Evolutionary conservation across 371 early-diverging fungal species (phyloP).

Genomic region (Mucor plumbeus): DNA sequence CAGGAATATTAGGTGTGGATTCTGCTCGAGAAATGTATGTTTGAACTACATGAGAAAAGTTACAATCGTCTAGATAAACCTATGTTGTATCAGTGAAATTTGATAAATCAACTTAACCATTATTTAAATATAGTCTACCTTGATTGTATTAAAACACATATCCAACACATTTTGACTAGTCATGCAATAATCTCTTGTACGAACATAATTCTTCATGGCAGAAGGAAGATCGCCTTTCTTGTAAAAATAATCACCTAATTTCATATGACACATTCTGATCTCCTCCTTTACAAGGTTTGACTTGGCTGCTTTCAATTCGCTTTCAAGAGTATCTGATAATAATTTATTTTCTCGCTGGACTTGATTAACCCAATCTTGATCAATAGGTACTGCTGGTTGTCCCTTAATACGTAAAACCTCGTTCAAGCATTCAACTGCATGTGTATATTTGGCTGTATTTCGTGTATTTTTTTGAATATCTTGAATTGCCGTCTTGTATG

Average conservation of each 20-base stretch:
- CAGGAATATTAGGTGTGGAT: conserved; percentile 66
- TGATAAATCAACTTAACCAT: background rate
- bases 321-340: conserved; percentile 68
- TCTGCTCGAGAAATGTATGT: conserved; percentile 80
- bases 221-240: conserved; percentile 69
- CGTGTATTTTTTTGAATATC: conserved; percentile 60
- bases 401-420: conserved; percentile 44
- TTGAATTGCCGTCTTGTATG: conserved; percentile 63
- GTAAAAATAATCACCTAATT: conserved; percentile 78
- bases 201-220: conserved; percentile 73
- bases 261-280: conserved; percentile 77
- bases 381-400: conserved; percentile 11
- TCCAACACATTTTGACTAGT: conserved; percentile 76
- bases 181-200: conserved; percentile 81
- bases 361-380: conserved; percentile 64
- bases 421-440: conserved; percentile 57
- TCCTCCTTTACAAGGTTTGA: conserved; percentile 78
- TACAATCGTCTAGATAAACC: conserved; percentile 71
- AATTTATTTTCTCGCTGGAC: conserved; percentile 53
- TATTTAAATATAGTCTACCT: conserved; percentile 47
- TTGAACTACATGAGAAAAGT: conserved; percentile 69
- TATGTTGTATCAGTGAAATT: conserved; percentile 19
- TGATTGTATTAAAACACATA: conserved; percentile 81
- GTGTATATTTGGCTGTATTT: conserved; percentile 59
- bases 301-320: conserved; percentile 75